phyloP scores from a whole-genome alignment of 2,329 filamentous ascomycete species.

The Geosmithia flava region DNA sequence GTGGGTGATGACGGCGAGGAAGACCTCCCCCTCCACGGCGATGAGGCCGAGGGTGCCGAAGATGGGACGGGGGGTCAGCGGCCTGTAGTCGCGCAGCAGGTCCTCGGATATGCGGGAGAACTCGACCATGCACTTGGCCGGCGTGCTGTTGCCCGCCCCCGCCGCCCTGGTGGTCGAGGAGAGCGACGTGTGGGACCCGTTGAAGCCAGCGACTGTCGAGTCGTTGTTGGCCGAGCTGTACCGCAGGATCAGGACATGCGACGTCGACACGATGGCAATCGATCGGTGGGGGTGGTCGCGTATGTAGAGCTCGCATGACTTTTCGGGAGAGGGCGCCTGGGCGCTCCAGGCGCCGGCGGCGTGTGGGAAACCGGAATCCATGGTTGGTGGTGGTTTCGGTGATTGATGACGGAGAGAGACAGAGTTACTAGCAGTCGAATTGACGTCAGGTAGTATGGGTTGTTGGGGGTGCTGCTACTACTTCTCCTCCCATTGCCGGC shows the following conservation, averaged over 20 bases:
- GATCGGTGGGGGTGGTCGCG: constrained; percentile 79
- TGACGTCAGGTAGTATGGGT: no score
- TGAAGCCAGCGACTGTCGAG: constrained; percentile 26
- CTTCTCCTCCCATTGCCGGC: no score
- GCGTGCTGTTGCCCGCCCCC: constrained; percentile 8
- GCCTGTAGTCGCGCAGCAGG: constrained; percentile 64
- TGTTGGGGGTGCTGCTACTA: no score
- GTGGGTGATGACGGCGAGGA: constrained; percentile 78
- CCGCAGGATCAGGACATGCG: constrained; percentile 74
- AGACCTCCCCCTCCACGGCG: constrained; percentile 72
- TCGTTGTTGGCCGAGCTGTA: constrained; percentile 58
- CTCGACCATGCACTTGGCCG: constrained; percentile 72
- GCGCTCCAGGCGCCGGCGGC: constrained; percentile 28
- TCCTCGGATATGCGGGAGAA: constrained; percentile 55
- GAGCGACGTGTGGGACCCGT: constrained; percentile 45
- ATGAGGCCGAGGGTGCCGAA: constrained; percentile 84
- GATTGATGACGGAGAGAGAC: constrained; percentile 2
- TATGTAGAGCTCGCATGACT: constrained; percentile 67
- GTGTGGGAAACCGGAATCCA: constrained; percentile 32
- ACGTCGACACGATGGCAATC: constrained; percentile 70
- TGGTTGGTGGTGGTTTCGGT: constrained; percentile 12
- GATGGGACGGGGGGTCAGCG: constrained; percentile 60
- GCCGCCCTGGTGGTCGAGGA: constrained; percentile 26
- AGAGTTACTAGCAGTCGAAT: not conserved
- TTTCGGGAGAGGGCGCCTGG: constrained; percentile 37